Evolutionary conservation across 129 eudicot genomes (phyloP), one percentile per base, ranked within the genome.

Genomic region (Saposhnikovia divaricata): DNA sequence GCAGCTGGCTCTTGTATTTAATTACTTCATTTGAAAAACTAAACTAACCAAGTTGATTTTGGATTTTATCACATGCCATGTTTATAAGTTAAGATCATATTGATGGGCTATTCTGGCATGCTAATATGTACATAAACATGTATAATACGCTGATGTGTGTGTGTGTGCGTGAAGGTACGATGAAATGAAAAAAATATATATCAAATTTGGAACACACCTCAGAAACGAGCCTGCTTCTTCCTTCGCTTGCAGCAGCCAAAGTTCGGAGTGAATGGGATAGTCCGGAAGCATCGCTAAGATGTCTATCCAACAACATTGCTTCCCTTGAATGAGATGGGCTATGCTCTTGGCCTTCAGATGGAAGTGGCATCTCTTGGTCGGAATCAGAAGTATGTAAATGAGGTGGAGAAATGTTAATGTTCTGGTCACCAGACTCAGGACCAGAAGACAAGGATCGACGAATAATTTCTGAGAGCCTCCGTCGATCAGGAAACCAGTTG

Each of bases 161-260:
- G 59, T 18, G 25, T 6, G 34, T 59, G 31, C 27, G 7, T 57
- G 68, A 66, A 31, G 39, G 40, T 66, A 4, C 37, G 23, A 61
- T 14, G 10, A 28, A 1, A 50, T 51, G 46, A 19, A 18, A 34
- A 34, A 28, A 47, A 53, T 65, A 59, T 5, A 18, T 27, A 66
- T 16, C 38, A 55, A 48, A 23, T 44, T 47, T 6, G 44, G 14
- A 59, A 74, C 89, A 65, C 47, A 95, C 98, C 98, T 95, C 97
- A 6, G 98, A 86, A 40, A 84, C 89, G 31, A 90, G 87, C 86
- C 97, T 80, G 86, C 89, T 91, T 84, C 97, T 89, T 90, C 97
- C 93, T 86, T 89, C 99, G 80, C 93, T 71, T 40, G 89, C 92
- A 85, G 87, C 92, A 77, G 93, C 94, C 77, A 84, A 85, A 71